Base-by-base conservation (phyloP, 164 flowering plant species). In the Warburgia ugandensis region DNA sequence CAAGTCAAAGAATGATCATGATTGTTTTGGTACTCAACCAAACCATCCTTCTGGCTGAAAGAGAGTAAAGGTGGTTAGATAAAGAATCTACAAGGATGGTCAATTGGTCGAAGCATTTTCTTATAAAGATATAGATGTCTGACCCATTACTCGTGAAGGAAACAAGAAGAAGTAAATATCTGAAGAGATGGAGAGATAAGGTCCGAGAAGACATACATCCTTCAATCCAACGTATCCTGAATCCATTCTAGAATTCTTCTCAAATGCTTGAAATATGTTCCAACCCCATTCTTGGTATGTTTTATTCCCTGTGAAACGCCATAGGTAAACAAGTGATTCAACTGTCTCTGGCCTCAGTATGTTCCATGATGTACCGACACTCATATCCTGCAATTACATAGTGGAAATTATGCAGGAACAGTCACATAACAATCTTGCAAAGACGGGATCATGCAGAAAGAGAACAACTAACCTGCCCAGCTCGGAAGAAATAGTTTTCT, bases 271-370 rank as follows among this genome's bases (percentile, higher is more conserved):
- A 51, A 94, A 94, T 52, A 89, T 94, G 59, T 89, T 83, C 99
- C 99, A 94, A 55, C 99, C 99, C 97, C 99, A 94, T 32, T 94
- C 99, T 72, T 83, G 78, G 66, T 89, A 94, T 41, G 99, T 94
- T 64, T 73, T 81, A 64, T 94, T 94, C 13, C 97, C 99, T 13
- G 99, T 89, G 13, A 89, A 46, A 50, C 99, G 97, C 92, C 92
- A 94, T 5, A 94, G 82, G 60, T 94, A 94, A 55, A 94, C 81
- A 40, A 94, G 84, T 16, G 99, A 94, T 66, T 94, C 99, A 47
- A 94, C 81, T 13, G 99, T 94, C 75, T 94, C 97, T 22, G 99
- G 99, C 73, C 99, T 79, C 76, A 89, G 59, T 66, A 94, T 89
- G 66, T 88, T 94, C 99, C 99, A 94, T 9, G 99, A 89, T 46